phyloP scores from a whole-genome alignment of 495 filamentous ascomycete species.

The Thermothielavioides terrestris region DNA sequence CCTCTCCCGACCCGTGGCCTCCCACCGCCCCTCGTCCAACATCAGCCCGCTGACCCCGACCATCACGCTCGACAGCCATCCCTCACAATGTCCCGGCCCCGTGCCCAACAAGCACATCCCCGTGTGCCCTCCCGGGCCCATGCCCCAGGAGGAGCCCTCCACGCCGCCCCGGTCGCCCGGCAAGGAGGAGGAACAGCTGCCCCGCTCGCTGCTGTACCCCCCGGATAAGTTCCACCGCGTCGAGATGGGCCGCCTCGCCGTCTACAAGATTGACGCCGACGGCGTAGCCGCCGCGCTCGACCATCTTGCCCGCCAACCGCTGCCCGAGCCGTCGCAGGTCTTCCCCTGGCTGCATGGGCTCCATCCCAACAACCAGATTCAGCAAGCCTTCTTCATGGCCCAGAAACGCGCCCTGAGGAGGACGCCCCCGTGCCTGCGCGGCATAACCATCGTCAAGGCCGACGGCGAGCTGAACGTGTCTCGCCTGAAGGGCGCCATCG shows the following conservation, averaged over 20 bases:
- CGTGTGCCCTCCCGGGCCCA: slow-evolving; percentile 69
- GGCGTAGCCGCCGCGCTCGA: slow-evolving; percentile 64
- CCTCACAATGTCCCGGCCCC: slow-evolving; percentile 38
- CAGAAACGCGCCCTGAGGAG: slow-evolving; percentile 61
- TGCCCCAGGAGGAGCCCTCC: slow-evolving; percentile 49
- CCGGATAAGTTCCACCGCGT: slow-evolving; percentile 51
- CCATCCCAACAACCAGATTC: slow-evolving; percentile 81
- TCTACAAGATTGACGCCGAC: slow-evolving; percentile 65
- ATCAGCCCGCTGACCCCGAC: slow-evolving; percentile 41
- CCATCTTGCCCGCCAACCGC: slow-evolving; percentile 61
- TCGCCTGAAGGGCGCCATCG: slow-evolving; percentile 77
- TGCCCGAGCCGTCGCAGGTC: slow-evolving; percentile 73
- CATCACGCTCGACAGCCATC: slow-evolving; percentile 41
- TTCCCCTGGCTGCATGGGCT: slow-evolving; percentile 98
- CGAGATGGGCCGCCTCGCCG: slow-evolving; percentile 47
- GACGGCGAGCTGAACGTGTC: slow-evolving; percentile 67
- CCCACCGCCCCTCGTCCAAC: slow-evolving; percentile 40
- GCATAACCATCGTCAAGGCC: slow-evolving; percentile 80
- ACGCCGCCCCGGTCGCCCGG: slow-evolving; percentile 60
- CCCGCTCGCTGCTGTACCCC: slow-evolving; percentile 62
- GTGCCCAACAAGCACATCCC: slow-evolving; percentile 90
- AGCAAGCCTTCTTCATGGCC: slow-evolving; percentile 78
- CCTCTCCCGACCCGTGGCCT: slow-evolving; percentile 41
- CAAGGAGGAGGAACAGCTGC: slow-evolving; percentile 40
- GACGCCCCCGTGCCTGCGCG: slow-evolving; percentile 71